Percentiles rank a stretch among this genome's conserved stretches.
Conservation (phyloP, 148 eudicot species). For the Rhododendron kiyosumense region DNA sequence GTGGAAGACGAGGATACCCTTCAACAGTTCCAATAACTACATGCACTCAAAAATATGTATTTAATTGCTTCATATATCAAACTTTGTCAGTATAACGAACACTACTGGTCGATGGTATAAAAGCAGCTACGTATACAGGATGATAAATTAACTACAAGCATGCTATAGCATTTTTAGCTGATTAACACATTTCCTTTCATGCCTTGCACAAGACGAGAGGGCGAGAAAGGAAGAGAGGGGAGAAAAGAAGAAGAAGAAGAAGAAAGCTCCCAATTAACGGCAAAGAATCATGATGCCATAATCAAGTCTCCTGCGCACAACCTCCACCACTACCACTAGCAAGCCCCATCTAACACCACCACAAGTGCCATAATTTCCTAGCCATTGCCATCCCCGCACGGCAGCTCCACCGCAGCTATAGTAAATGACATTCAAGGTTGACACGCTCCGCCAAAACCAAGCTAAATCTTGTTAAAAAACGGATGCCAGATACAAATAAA, state of each 20-base stretch:
- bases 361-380: no score
- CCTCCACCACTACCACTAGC: no score
- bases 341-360: no score
- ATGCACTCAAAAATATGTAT: constrained; percentile 16
- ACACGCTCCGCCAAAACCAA: background rate
- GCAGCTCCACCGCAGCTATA: no score
- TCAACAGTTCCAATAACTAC: constrained; percentile 97
- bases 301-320: no score
- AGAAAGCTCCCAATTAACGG: background rate
- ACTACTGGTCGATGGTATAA: background rate
- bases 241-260: no score
- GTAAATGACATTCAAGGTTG: background rate
- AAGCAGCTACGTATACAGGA: background rate
- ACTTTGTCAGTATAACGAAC: background rate
- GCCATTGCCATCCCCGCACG: no score
- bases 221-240: no score
- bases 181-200: background rate
- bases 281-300: no score
- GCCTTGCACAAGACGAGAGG: no score
- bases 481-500: background rate
- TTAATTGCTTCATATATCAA: constrained; percentile 7
- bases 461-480: background rate
- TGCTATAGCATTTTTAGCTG: background rate
- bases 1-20: constrained; percentile 79
- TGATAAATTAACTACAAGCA: background rate